These are phyloP conservation scores for Eremothecium gossypii DNA, from an alignment of 1,139 yeast genomes.

Conservation along the genomic window DNA sequence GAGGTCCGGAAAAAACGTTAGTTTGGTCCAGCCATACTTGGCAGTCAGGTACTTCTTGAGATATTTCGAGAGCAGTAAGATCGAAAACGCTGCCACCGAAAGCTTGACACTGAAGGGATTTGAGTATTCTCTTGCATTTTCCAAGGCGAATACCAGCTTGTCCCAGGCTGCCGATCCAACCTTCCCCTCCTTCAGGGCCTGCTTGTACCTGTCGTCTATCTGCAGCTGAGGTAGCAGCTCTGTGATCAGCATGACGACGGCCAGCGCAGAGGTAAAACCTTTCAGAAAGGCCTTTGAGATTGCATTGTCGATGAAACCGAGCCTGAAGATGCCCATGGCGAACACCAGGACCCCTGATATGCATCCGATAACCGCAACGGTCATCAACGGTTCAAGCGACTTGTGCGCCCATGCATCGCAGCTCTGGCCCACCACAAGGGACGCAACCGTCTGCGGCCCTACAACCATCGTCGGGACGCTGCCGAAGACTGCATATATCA, in stretches of 20 bases:
- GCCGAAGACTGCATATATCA: constrained; percentile 74
- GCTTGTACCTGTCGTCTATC: constrained; percentile 35
- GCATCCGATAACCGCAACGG: constrained; percentile 62
- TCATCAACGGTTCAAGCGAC: constrained; percentile 23
- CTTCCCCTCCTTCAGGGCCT: constrained; percentile 28
- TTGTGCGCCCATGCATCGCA: constrained; percentile 43
- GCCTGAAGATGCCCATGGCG: constrained; percentile 69
- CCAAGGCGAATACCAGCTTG: constrained; percentile 50
- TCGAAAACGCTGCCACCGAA: constrained; percentile 40
- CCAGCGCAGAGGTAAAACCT: constrained; percentile 92
- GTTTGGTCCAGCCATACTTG: not conserved
- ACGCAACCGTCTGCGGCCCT: constrained; percentile 94
- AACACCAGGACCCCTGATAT: constrained; percentile 69
- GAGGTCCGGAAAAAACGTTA: constrained; percentile 69
- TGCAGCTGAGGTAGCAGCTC: constrained; percentile 70
- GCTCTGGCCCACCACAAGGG: constrained; percentile 85
- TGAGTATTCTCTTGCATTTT: constrained; percentile 33
- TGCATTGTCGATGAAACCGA: constrained; percentile 85
- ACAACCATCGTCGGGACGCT: constrained; percentile 95
- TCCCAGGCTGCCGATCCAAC: constrained; percentile 48
- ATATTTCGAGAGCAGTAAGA: constrained; percentile 36
- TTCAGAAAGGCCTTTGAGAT: constrained; percentile 72
- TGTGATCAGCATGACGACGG: constrained; percentile 77
- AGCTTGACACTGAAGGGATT: constrained; percentile 46
- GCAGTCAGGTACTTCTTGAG: constrained; percentile 35